These are phyloP conservation scores for Rubia yunnanensis DNA, from an alignment of 257 asterid species.

Conservation along the genomic window DNA sequence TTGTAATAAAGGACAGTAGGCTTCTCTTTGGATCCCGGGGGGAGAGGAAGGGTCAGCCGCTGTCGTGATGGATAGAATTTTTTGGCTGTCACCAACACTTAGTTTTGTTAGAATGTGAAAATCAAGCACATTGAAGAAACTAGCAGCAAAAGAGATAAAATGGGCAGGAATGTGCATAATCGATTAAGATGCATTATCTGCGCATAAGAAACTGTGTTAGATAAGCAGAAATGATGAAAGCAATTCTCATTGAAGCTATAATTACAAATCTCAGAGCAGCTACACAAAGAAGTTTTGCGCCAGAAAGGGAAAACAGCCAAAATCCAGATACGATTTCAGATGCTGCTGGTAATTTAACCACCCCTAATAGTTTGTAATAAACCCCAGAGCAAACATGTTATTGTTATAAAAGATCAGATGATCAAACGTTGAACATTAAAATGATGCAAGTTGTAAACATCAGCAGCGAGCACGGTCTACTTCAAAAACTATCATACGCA, in stretches of 20 bases:
- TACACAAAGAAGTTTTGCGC: not conserved
- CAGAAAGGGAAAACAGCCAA: not conserved
- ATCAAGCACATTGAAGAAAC: not conserved
- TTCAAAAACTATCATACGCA: not conserved
- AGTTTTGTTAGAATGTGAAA: not conserved
- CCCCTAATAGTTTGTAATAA: not conserved
- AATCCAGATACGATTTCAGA: not conserved
- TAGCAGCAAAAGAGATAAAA: constrained; percentile 3
- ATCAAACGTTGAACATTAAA: not conserved
- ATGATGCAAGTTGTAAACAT: not conserved
- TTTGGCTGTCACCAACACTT: constrained; percentile 37
- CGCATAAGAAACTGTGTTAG: not conserved
- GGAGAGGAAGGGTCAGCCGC: constrained; percentile 68
- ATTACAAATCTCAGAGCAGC: not conserved
- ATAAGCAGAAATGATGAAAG: not conserved
- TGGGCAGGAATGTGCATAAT: not conserved
- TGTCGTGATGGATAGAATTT: constrained; percentile 85
- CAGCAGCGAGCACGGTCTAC: not conserved
- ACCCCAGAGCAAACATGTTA: not conserved
- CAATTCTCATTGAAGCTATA: not conserved
- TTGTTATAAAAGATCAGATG: not conserved
- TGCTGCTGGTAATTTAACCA: not conserved
- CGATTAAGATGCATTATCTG: not conserved
- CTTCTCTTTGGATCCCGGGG: constrained; percentile 68
- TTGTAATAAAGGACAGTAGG: constrained; percentile 59